Percentiles rank a stretch among this genome's conserved stretches.
Conservation (phyloP, 2,329 filamentous ascomycete species). For the Arthroderma uncinatum region DNA sequence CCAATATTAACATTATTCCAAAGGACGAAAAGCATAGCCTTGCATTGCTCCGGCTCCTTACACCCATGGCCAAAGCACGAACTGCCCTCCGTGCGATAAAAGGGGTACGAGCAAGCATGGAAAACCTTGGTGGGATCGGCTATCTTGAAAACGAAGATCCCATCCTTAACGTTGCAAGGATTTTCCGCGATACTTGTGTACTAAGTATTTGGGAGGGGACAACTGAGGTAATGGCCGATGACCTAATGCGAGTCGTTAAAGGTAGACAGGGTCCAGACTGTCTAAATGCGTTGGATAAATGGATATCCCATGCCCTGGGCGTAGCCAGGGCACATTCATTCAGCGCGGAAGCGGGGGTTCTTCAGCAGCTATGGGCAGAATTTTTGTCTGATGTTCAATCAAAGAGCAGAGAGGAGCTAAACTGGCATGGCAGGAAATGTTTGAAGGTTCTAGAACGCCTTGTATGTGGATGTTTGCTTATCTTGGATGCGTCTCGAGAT, state of each 20-base stretch:
- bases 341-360: constrained; percentile 31
- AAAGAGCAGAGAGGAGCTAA: constrained; percentile 21
- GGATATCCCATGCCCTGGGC: constrained; percentile 38
- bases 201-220: constrained; percentile 61
- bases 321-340: constrained; percentile 38
- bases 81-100: constrained; percentile 18
- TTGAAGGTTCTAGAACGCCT: constrained; percentile 24
- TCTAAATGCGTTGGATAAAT: constrained; percentile 22
- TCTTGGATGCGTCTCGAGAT: constrained; percentile 26
- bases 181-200: constrained; percentile 55
- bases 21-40: constrained; percentile 14
- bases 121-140: constrained; percentile 24
- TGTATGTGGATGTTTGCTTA: constrained; percentile 23
- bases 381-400: constrained; percentile 11
- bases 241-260: constrained; percentile 36
- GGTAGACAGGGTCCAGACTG: constrained; percentile 15
- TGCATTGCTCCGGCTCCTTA: constrained; percentile 24
- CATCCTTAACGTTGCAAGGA: constrained; percentile 53
- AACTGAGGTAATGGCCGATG: constrained; percentile 53
- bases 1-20: constrained; percentile 17
- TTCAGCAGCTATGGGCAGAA: constrained; percentile 12
- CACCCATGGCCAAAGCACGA: constrained; percentile 26
- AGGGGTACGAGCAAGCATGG: constrained; percentile 23
- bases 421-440: constrained; percentile 22
- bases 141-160: constrained; percentile 37